These are phyloP conservation scores for Phytophthora rubi DNA, from an alignment of 352 stramenopile genomes.

Conservation along the genomic window DNA sequence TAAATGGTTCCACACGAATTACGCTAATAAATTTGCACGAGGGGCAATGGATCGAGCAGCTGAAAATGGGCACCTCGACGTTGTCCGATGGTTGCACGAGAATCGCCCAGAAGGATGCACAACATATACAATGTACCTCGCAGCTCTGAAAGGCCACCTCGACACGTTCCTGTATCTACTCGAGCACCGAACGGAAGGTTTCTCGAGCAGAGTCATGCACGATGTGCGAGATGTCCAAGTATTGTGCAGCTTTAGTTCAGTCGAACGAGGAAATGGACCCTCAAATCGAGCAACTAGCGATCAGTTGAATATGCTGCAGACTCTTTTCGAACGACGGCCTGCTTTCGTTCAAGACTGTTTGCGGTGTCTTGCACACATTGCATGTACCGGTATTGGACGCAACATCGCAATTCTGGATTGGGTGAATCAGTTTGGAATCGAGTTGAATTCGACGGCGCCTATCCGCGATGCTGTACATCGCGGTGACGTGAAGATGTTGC, in stretches of 20 bases:
- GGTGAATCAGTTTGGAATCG: conserved; percentile 1
- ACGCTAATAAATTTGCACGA: background rate
- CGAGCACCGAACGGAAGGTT: background rate
- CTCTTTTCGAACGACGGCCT: background rate
- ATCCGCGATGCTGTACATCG: background rate
- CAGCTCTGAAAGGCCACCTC: background rate
- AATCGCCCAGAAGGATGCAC: background rate
- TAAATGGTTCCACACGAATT: background rate
- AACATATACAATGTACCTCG: background rate
- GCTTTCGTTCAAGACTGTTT: background rate
- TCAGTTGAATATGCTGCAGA: background rate
- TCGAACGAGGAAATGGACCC: background rate
- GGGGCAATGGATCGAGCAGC: background rate
- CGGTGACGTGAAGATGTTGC: background rate
- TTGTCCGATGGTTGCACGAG: background rate
- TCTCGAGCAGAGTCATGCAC: background rate
- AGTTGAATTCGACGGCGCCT: background rate
- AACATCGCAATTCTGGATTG: background rate
- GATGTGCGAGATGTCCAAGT: background rate
- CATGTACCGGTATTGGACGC: background rate
- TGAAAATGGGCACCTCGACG: background rate
- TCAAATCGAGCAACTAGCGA: background rate
- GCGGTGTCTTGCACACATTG: background rate
- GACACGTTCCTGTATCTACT: background rate
- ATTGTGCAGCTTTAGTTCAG: background rate